Conservation (phyloP, 2,329 filamentous ascomycete genomes). For the Clathrospora elynae region DNA sequence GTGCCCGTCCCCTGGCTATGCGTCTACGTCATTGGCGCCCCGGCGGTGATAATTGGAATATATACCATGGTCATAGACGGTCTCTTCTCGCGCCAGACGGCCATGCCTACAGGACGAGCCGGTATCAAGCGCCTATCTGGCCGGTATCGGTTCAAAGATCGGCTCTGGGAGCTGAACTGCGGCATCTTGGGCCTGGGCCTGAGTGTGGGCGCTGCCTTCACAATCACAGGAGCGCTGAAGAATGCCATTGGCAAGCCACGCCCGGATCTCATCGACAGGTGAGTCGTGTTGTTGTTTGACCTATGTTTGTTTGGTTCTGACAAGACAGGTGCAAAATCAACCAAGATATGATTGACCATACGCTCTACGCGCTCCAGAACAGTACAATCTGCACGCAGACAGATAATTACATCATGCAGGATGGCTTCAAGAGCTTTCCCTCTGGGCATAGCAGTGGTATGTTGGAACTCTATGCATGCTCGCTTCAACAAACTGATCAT, state of each 20-base stretch:
- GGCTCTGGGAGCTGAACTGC: conserved; percentile 67
- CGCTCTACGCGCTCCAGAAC: conserved; percentile 24
- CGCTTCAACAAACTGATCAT: conserved; percentile 18
- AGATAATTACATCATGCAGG: conserved; percentile 58
- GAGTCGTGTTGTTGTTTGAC: too few species aligned
- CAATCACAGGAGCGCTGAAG: conserved; percentile 63
- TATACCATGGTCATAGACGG: conserved; percentile 65
- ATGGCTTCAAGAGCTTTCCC: conserved; percentile 64
- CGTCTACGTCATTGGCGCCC: conserved; percentile 56
- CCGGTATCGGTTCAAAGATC: conserved; percentile 59
- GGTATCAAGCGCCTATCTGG: conserved; percentile 49
- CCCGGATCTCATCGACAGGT: conserved; percentile 64
- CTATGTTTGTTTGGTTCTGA: conserved; percentile 10
- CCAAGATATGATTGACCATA: conserved; percentile 10
- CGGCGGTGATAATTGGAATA: conserved; percentile 57
- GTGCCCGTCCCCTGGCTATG: conserved; percentile 58
- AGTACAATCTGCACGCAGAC: conserved; percentile 57
- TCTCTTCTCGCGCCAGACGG: conserved; percentile 58
- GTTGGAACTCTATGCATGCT: conserved; percentile 4
- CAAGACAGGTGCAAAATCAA: conserved; percentile 29
- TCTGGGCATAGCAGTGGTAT: conserved; percentile 63
- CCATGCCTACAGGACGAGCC: conserved; percentile 33
- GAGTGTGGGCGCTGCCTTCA: conserved; percentile 60
- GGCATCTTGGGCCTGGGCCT: conserved; percentile 62
- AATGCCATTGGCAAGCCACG: conserved; percentile 64